Evolutionary conservation across 805 yeast genomes (phyloP).

Genomic region (Nakazawaea populi): DNA sequence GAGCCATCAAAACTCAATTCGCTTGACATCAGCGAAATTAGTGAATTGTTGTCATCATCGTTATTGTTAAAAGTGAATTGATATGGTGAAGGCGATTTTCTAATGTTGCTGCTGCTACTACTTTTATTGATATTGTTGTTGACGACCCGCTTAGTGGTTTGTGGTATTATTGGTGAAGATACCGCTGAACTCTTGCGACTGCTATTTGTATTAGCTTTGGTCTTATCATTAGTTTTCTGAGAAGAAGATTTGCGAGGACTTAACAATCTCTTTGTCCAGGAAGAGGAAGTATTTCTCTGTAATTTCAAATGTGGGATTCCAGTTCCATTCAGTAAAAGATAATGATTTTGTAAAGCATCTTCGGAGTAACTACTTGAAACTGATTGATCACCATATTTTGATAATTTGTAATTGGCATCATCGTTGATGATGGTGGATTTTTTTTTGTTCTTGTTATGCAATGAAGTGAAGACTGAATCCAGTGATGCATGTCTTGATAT

Average conservation of each 20-base stretch:
- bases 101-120: too few species aligned
- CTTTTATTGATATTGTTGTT: too few species aligned
- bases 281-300: background rate
- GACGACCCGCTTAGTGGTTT: too few species aligned
- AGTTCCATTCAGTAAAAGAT: slow-evolving; percentile 7
- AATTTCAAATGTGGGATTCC: slow-evolving; percentile 1
- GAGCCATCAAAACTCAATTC: background rate
- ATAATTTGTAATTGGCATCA: too few species aligned
- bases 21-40: background rate
- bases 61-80: too few species aligned
- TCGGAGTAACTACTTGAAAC: background rate
- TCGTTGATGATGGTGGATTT: too few species aligned
- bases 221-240: background rate
- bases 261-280: background rate
- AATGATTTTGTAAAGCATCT: background rate
- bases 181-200: background rate
- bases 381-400: too few species aligned
- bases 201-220: background rate
- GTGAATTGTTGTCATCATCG: background rate
- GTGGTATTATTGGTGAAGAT: too few species aligned
- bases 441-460: too few species aligned
- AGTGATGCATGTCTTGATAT: slow-evolving; percentile 3
- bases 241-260: background rate
- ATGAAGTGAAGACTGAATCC: background rate
- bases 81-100: too few species aligned